Percentiles rank a stretch among this genome's conserved stretches.
Evolutionary conservation across 2,329 filamentous ascomycete genomes (phyloP).

Genomic region (Bipolaris zeicola): DNA sequence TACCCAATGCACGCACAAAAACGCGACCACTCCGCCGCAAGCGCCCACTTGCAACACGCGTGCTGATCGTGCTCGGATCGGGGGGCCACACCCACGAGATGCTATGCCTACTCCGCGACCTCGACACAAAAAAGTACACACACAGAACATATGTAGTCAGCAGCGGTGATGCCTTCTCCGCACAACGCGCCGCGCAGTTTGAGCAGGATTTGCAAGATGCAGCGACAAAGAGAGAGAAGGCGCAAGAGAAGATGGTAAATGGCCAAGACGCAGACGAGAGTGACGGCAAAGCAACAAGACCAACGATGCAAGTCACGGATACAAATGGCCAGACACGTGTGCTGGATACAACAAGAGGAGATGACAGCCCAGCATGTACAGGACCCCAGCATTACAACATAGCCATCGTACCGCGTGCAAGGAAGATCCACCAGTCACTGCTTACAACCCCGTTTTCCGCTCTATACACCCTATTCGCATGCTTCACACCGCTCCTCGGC

Average conservation of each 20-base stretch:
- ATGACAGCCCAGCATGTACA: constrained; percentile 10
- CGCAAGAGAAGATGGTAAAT: background rate
- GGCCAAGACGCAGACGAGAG: background rate
- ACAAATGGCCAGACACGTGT: constrained; percentile 4
- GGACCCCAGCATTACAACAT: constrained; percentile 62
- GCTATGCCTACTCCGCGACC: constrained; percentile 76
- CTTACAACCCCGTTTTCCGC: constrained; percentile 73
- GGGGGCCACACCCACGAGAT: constrained; percentile 96
- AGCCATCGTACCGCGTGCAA: constrained; percentile 74
- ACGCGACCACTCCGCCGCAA: constrained; percentile 23
- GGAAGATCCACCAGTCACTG: constrained; percentile 80
- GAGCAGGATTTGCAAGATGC: constrained; percentile 53
- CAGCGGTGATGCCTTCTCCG: constrained; percentile 75
- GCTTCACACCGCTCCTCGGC: constrained; percentile 61
- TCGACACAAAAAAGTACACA: constrained; percentile 53
- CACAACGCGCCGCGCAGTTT: constrained; percentile 67
- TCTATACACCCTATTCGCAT: constrained; percentile 67
- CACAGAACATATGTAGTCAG: constrained; percentile 84
- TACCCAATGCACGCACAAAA: constrained; percentile 40
- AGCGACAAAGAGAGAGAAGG: constrained; percentile 10
- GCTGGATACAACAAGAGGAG: background rate
- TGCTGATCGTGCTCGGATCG: constrained; percentile 84
- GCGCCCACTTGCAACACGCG: constrained; percentile 57
- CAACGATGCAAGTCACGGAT: constrained; percentile 8
- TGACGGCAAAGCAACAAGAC: background rate